Evolutionary conservation across 2,329 filamentous ascomycete genomes (phyloP).

Genomic region (Mariannaea sp.): DNA sequence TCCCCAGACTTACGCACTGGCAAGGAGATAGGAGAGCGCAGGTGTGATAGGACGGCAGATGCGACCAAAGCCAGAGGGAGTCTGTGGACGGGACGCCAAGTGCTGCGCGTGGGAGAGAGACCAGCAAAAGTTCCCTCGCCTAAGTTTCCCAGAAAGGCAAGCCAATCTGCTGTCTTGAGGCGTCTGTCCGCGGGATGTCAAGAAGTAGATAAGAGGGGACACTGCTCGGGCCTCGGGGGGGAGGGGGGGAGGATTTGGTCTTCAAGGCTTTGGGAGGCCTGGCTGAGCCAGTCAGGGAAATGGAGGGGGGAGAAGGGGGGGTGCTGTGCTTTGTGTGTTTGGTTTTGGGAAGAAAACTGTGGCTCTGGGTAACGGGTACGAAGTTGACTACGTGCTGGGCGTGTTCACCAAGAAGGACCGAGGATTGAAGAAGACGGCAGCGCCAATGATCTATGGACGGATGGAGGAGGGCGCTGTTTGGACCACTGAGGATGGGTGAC

Average conservation of each 20-base stretch:
- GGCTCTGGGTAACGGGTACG: slow-evolving; percentile 5
- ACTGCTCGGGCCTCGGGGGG: slow-evolving; percentile 22
- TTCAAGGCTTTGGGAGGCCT: slow-evolving; percentile 6
- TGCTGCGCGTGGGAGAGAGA: slow-evolving; percentile 41
- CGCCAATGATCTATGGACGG: slow-evolving; percentile 28
- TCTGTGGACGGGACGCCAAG: slow-evolving; percentile 40
- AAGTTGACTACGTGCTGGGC: slow-evolving; percentile 1
- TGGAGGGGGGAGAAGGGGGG: background rate
- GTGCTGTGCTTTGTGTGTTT: background rate
- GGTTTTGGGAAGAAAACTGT: slow-evolving; percentile 4
- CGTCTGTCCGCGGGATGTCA: slow-evolving; percentile 35
- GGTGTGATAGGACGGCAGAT: slow-evolving; percentile 37
- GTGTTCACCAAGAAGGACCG: slow-evolving; percentile 31
- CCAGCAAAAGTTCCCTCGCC: slow-evolving; percentile 50
- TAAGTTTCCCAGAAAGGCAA: slow-evolving; percentile 45
- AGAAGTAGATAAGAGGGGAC: slow-evolving; percentile 35
- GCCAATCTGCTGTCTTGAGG: slow-evolving; percentile 39
- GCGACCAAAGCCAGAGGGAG: slow-evolving; percentile 30
- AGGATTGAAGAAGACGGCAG: slow-evolving; percentile 27
- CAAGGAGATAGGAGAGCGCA: slow-evolving; percentile 34
- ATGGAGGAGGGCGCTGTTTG: slow-evolving; percentile 15
- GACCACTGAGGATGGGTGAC: slow-evolving; percentile 36
- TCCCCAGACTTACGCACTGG: slow-evolving; percentile 40
- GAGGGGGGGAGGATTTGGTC: slow-evolving; percentile 1
- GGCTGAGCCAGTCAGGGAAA: slow-evolving; percentile 3